Conservation (phyloP, 2,329 filamentous ascomycete genomes). For the Aspergillus awamori region DNA sequence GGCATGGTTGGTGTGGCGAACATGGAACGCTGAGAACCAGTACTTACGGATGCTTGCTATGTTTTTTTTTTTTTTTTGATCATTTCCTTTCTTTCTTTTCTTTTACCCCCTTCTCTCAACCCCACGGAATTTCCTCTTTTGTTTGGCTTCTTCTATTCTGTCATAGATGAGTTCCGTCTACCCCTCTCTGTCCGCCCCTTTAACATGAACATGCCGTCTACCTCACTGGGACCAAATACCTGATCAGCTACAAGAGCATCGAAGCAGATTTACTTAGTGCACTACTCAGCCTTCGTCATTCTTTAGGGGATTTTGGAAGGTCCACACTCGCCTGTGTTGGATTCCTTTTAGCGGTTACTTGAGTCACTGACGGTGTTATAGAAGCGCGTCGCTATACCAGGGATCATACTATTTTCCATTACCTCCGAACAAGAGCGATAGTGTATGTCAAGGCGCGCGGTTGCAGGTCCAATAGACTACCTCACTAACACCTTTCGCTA, state of each 20-base stretch:
- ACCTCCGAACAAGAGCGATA: constrained; percentile 9
- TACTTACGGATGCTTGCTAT: constrained; percentile 12
- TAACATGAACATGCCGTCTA: background rate
- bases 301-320: constrained; percentile 2
- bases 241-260: constrained; percentile 6
- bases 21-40: constrained; percentile 16
- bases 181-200: constrained; percentile 4
- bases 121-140: constrained; percentile 4
- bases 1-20: background rate
- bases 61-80: constrained; percentile 20
- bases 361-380: constrained; percentile 6
- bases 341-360: background rate
- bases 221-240: background rate
- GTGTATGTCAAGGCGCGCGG: constrained; percentile 16
- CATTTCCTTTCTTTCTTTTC: background rate
- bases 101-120: too few species aligned
- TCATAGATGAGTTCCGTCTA: constrained; percentile 6
- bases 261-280: background rate
- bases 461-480: constrained; percentile 15
- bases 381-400: constrained; percentile 9
- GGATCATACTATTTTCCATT: background rate
- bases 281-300: background rate
- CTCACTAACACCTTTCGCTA: constrained; percentile 10
- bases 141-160: constrained; percentile 13
- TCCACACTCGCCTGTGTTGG: constrained; percentile 7